Percentiles rank a stretch among this genome's conserved stretches.
Conservation (phyloP, 2,329 filamentous ascomycete genomes). For the Trichoderma koningiopsis region DNA sequence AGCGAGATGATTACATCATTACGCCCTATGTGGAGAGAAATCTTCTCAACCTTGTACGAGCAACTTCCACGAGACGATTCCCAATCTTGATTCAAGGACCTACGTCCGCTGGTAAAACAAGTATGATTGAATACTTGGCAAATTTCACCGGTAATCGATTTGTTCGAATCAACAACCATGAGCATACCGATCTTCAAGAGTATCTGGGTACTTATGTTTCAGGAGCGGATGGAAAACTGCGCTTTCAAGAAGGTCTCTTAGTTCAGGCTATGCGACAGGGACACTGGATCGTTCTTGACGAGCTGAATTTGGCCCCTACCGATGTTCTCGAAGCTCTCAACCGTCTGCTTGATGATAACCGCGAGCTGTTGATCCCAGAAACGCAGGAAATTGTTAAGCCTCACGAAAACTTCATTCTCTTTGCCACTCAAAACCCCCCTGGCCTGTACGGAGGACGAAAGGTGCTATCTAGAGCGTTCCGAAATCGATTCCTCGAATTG, state of each 20-base stretch:
- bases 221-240: constrained; percentile 77
- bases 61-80: constrained; percentile 87
- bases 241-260: constrained; percentile 90
- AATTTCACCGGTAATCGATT: constrained; percentile 96
- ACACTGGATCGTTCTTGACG: constrained; percentile 97
- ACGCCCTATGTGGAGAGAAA: constrained; percentile 95
- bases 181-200: constrained; percentile 97
- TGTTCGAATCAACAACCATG: constrained; percentile 98
- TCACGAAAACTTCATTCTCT: constrained; percentile 95
- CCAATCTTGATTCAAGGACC: constrained; percentile 95
- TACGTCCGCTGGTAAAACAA: constrained; percentile 96
- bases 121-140: constrained; percentile 99
- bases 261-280: constrained; percentile 91
- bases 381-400: constrained; percentile 92
- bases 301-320: constrained; percentile 93
- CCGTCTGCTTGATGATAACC: constrained; percentile 91
- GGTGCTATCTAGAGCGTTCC: constrained; percentile 87
- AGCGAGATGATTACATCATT: constrained; percentile 90
- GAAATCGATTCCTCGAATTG: constrained; percentile 94
- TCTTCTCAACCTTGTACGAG: constrained; percentile 88
- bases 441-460: constrained; percentile 95
- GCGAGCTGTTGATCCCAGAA: constrained; percentile 92
- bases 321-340: constrained; percentile 97
- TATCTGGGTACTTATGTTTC: constrained; percentile 96
- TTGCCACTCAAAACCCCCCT: constrained; percentile 95